Evolutionary conservation across 2,329 filamentous ascomycete genomes (phyloP), one percentile per base, ranked within the genome.

Genomic region (Diaporthe destruens): DNA sequence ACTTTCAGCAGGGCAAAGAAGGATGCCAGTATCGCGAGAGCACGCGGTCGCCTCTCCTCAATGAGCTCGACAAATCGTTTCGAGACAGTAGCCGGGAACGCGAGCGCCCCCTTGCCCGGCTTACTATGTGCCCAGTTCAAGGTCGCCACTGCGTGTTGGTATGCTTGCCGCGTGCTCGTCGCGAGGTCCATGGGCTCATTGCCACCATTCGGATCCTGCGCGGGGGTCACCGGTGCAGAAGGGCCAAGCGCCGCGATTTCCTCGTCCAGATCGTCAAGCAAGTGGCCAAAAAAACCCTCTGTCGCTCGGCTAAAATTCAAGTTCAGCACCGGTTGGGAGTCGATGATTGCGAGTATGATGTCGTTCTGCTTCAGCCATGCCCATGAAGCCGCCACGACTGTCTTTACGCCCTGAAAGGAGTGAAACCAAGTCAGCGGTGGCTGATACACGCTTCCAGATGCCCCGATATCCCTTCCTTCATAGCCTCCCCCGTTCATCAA

Each of bases 401-500:
- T 88, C 78, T 92, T 92, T 75, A 92, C 89, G 14, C 90, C 90
- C 76, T 92, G 90, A 77, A 91, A 92, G 5, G 90, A 87, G 77
- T 92, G 90, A 74, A 92, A 92, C 89, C 89, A 92, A 3, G 88
- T 85, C 55, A 91, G 80, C 0, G 90, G 90, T n/a, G 91, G 80
- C 23, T 84, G 83, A 77, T 92, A 92, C 51, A 83, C 83, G 39
- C 56, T 56, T 75, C 82, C 73, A 11, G 75, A 70, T 11, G 71
- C 70, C n/a, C 75, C 57, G 36, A 61, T 71, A 1, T 72, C 72
- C 11, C 70, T 73, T 34, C 71, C 71, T 36, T 47, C 53, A 29
- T 73, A 65, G 34, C 76, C 76, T 44, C 72, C 71, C 6, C 39
- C 49, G 42, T 81, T 78, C 36, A 84, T 82, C 61, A 82, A 81